A percentile compares a stretch with the other conserved stretches of the same genome.
Evolutionary conservation across 2,329 filamentous ascomycete species (phyloP).

Genomic region (Didymella pomorum): DNA sequence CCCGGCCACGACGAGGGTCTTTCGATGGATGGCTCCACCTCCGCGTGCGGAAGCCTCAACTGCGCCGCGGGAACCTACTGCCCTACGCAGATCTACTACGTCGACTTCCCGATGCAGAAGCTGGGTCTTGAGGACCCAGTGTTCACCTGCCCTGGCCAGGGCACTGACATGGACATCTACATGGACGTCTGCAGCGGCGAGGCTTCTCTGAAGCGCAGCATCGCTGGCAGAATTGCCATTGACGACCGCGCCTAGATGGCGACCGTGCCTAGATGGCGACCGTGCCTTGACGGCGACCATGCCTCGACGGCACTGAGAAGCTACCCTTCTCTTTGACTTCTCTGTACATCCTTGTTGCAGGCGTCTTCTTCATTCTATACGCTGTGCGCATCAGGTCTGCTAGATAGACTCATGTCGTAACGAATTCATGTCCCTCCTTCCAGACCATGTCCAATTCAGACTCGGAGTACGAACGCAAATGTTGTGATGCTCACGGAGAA

Average conservation of each 20-base stretch:
- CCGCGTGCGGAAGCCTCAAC: conserved; percentile 23
- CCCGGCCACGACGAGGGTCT: conserved; percentile 36
- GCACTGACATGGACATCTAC: conserved; percentile 30
- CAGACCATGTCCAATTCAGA: neutral
- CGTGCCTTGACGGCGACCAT: neutral
- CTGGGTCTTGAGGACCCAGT: conserved; percentile 36
- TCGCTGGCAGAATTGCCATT: conserved; percentile 28
- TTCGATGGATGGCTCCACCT: conserved; percentile 26
- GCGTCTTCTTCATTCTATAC: neutral
- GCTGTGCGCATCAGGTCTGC: neutral
- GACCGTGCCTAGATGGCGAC: neutral
- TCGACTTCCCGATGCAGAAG: conserved; percentile 32
- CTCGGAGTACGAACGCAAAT: neutral
- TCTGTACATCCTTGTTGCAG: neutral
- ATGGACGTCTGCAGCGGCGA: conserved; percentile 35
- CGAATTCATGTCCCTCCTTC: neutral
- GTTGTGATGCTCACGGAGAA: neutral
- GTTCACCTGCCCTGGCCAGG: conserved; percentile 30
- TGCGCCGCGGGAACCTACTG: conserved; percentile 36
- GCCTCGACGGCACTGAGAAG: conserved; percentile 2
- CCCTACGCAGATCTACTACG: conserved; percentile 37
- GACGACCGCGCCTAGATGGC: conserved; percentile 11
- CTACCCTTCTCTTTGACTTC: neutral
- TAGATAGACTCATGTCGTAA: neutral
- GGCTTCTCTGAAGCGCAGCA: conserved; percentile 32